Evolutionary conservation across 148 eudicot species (phyloP).

Genomic region (Vaccinium vitisidaea): DNA sequence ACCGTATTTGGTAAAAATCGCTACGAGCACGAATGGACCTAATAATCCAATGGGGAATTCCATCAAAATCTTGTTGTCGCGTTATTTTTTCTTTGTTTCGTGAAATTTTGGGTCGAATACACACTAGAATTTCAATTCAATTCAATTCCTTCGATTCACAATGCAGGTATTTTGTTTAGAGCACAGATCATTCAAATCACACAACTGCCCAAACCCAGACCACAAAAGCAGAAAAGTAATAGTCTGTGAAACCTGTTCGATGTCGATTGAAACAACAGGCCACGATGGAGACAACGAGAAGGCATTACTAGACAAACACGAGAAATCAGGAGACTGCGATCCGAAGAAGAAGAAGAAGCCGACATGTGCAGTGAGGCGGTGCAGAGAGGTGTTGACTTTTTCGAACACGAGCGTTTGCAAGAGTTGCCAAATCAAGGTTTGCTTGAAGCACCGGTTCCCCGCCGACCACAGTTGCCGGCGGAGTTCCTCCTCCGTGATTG

Average conservation of each 20-base stretch:
- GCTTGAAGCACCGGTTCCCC: slow-evolving; percentile 78
- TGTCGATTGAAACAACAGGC: slow-evolving; percentile 69
- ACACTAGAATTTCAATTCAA: background rate
- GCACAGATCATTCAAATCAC: slow-evolving; percentile 72
- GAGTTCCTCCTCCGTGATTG: slow-evolving; percentile 3
- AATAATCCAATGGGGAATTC: no score
- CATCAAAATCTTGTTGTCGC: no score
- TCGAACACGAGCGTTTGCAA: slow-evolving; percentile 69
- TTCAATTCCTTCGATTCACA: background rate
- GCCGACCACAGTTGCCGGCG: slow-evolving; percentile 56
- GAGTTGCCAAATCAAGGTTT: slow-evolving; percentile 52
- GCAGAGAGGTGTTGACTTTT: slow-evolving; percentile 63
- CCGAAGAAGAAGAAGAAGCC: slow-evolving; percentile 78
- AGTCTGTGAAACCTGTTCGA: slow-evolving; percentile 68
- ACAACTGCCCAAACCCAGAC: slow-evolving; percentile 68
- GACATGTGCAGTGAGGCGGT: slow-evolving; percentile 57
- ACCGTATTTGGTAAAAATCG: no score
- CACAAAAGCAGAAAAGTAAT: slow-evolving; percentile 59
- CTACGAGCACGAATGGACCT: no score
- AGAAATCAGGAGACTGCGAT: slow-evolving; percentile 68
- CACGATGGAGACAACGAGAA: slow-evolving; percentile 46
- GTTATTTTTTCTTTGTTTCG: background rate
- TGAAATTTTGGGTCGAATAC: background rate
- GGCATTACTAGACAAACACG: slow-evolving; percentile 48
- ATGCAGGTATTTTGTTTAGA: slow-evolving; percentile 74